Evolutionary conservation across 2,329 filamentous ascomycete genomes (phyloP), one percentile per base, ranked within the genome.

Genomic region (Colletotrichum costaricense): DNA sequence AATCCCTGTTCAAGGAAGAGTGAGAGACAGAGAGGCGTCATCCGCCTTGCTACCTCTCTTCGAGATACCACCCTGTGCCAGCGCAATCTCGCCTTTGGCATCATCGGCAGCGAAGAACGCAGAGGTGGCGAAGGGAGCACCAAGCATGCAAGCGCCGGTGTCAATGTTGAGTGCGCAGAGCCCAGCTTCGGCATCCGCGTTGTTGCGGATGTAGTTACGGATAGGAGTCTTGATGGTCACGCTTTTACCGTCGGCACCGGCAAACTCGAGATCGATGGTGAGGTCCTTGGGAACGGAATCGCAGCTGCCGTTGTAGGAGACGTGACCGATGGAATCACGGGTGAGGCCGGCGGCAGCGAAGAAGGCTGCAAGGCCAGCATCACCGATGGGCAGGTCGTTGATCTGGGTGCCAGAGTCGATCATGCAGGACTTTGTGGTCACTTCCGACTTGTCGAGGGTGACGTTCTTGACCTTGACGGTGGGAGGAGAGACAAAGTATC

Each of bases 131-230:
- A 72, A 72, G 0, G 69, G 69, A 12, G 69, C 69, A 1, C 46
- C 64, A 35, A 72, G 64, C 69, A 72, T 72, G 58, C 69, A 72
- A 22, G 49, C 63, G 5, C 69, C 69, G 1, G 57, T 63, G 4
- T 63, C 64, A 22, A 72, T 68, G 58, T 72, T 72, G 12, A 72
- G 64, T 3, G 11, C 35, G 57, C 69, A 72, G 63, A 38, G 52
- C 3, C 52, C 49, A 9, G 46, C 26, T 5, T n/a, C 24, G 24
- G 12, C 16, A 30, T 73, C 73, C 1, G 65, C 73, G 49, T 54
- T 33, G 66, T 69, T 75, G 58, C 71, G 71, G 62, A 60, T 57
- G 42, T 75, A 73, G 56, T 69, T 65, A n/a, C 73, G 65, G 65
- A 67, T 28, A 14, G 73, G 65, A n/a, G 58, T 63, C 57, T 69